Base-by-base conservation (phyloP, 1,284 basidiomycete genomes). In the Wolfiporia cocos region DNA sequence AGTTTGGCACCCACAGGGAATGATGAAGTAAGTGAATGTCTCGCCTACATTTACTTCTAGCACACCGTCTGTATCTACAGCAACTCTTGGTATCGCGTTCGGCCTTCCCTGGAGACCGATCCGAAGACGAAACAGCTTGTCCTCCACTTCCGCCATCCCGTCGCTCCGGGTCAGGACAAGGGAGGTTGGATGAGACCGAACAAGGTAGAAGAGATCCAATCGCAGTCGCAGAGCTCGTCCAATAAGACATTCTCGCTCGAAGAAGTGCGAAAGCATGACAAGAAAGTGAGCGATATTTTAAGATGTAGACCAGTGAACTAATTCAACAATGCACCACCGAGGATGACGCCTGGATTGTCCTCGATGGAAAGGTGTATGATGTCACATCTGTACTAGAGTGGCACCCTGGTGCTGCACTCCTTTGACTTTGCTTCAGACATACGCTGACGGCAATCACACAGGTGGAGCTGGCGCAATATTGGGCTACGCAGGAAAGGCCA, bases 291-390 rank as follows among this genome's bases (percentile, higher is more conserved):
- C 28, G 5, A 1, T 19, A n/a, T 32, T 5, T 6, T 15, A 12
- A 17, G 9, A 28, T 5, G 11, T n/a, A 17, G 3, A 4, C 30
- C 9, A 4, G 9, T 38, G 23, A 10, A 12, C 19, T 10, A 3
- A 12, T 32, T 10, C 21, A 23, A 22, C 5, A 12, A 5, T 6
- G 21, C 3, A n/a, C n/a, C n/a, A 14, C 2, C 4, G 28, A 55
- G 52, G 49, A 55, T n/a, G 55, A 53, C 26, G 50, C 52, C 5
- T 56, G 55, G 55, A 39, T 56, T 15, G 54, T 56, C 22, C 32
- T 56, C n/a, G 53, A 56, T 35, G 49, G 52, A 34, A 52, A 54
- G 39, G 53, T 56, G 12, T 56, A 56, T 35, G 55, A 56, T 34
- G 50, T 56, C 2, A 54, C 51, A 4, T 48, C 48, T 6, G 48